A percentile compares a stretch with the other conserved stretches of the same genome.
Conservation (phyloP, 2,329 filamentous ascomycete species). For the Pseudocercospora fijiensis region DNA sequence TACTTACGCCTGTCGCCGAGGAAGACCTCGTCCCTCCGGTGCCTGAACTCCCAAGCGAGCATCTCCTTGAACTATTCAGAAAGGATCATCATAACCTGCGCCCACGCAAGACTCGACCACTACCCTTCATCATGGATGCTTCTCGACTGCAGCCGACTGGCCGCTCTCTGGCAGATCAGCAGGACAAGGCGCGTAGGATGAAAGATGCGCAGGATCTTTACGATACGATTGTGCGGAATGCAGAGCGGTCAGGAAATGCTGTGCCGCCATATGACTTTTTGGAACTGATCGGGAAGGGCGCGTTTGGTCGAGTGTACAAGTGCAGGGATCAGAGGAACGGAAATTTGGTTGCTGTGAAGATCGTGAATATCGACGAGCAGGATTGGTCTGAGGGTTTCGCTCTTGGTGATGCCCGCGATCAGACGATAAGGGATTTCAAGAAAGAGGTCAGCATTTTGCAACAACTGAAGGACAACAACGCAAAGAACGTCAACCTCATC, state of each 20-base stretch:
- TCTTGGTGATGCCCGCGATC: conserved; percentile 55
- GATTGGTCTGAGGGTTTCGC: conserved; percentile 54
- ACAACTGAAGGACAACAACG: conserved; percentile 69
- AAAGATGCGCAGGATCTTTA: conserved; percentile 73
- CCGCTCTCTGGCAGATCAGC: conserved; percentile 22
- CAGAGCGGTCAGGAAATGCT: conserved; percentile 58
- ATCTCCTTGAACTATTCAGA: neutral
- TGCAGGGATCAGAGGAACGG: conserved; percentile 47
- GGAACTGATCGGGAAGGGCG: conserved; percentile 73
- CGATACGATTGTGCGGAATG: conserved; percentile 61
- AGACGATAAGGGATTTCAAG: conserved; percentile 57
- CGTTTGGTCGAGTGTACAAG: conserved; percentile 73
- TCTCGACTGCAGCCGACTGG: conserved; percentile 31
- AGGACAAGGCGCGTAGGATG: conserved; percentile 36
- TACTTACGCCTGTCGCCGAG: neutral
- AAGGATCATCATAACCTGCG: neutral
- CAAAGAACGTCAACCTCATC: conserved; percentile 77
- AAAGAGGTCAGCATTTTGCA: conserved; percentile 67
- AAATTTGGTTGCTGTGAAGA: conserved; percentile 71
- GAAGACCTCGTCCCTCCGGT: conserved; percentile 1
- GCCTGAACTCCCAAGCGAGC: neutral
- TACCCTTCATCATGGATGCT: conserved; percentile 33
- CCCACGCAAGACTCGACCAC: neutral
- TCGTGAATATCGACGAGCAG: conserved; percentile 78
- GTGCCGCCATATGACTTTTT: conserved; percentile 66